Evolutionary conservation across 1,284 basidiomycete species (phyloP), one percentile per base, ranked within the genome.

Genomic region (Schizopora paradoxa): DNA sequence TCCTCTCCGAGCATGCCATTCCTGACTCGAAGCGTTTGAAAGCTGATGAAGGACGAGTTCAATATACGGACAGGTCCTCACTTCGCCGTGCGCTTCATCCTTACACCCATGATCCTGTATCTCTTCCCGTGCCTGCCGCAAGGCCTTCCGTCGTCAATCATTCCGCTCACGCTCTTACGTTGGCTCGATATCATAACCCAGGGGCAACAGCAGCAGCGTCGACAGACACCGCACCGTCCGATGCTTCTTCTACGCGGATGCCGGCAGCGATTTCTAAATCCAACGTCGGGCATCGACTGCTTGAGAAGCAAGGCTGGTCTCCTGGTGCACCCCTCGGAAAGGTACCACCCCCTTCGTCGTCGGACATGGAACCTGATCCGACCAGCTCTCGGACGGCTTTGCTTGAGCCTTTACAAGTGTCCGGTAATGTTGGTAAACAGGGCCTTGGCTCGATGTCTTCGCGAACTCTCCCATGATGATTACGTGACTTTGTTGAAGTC

Each of bases 251-350:
- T 1, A 43, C 54, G 16, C 52, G 58, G 5, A 45, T 50, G 3
- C 71, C 75, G 32, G 58, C 66, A 16, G 73, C 76, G 2, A 58
- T 86, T 25, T 58, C 75, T 3, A 57, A 69, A 2, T 66, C 69
- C n/a, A 87, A 85, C 55, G 65, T 87, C 41, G 85, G 85, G 1
- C 77, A 82, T 55, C 71, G 66, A 31, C 64, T 88, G 34, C 67
- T 87, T 2, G 64, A 77, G 61, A 82, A 79, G 58, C 83, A 86
- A 61, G 84, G 85, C 1, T 88, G 86, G 85, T 63, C 67, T 21
- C 84, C 82, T 13, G 86, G 85, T 5, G 74, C 69, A 19, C 64
- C 70, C 5, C 71, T 87, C 11, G 83, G 82, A 10, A 59, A 19
- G 59, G 57, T 25, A 60, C 23, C 41, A 26, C n/a, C 26, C 5